These are phyloP conservation scores for Trametes elegans DNA, from an alignment of 768 basidiomycete species.

Conservation along the genomic window DNA sequence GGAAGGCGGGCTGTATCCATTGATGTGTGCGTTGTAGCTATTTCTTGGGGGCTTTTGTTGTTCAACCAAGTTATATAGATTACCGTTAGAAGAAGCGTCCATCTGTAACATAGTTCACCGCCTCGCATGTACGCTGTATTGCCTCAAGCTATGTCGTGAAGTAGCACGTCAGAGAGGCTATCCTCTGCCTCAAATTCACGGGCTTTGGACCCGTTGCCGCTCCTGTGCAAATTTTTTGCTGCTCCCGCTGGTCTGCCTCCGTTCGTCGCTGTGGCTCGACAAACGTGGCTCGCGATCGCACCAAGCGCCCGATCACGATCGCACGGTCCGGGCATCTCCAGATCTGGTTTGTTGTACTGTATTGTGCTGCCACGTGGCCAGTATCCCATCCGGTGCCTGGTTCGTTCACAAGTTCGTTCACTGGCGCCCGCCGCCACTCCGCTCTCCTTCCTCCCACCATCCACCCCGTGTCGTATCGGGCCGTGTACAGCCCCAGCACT, in stretches of 20 bases:
- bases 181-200: not conserved
- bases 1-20: not conserved
- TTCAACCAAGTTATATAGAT: too few relatives aligned
- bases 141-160: too few relatives aligned
- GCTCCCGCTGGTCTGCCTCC: not conserved
- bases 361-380: conserved; percentile 14
- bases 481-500: not conserved
- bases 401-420: not conserved
- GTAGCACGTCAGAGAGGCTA: too few relatives aligned
- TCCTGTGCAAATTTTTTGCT: not conserved
- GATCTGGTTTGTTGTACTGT: conserved; percentile 4
- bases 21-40: too few relatives aligned
- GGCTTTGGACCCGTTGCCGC: not conserved
- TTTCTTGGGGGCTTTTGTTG: not conserved
- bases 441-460: not conserved
- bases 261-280: not conserved
- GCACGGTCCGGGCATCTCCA: not conserved
- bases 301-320: conserved; percentile 15
- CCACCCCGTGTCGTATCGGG: not conserved
- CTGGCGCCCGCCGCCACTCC: not conserved
- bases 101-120: too few relatives aligned
- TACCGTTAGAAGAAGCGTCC: too few relatives aligned
- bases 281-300: not conserved
- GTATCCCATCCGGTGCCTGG: conserved; percentile 8
- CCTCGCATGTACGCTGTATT: not conserved